Percentiles rank a stretch among this genome's conserved stretches.
Conservation (phyloP, 2,329 filamentous ascomycete species). For the Exophiala aquamarina region DNA sequence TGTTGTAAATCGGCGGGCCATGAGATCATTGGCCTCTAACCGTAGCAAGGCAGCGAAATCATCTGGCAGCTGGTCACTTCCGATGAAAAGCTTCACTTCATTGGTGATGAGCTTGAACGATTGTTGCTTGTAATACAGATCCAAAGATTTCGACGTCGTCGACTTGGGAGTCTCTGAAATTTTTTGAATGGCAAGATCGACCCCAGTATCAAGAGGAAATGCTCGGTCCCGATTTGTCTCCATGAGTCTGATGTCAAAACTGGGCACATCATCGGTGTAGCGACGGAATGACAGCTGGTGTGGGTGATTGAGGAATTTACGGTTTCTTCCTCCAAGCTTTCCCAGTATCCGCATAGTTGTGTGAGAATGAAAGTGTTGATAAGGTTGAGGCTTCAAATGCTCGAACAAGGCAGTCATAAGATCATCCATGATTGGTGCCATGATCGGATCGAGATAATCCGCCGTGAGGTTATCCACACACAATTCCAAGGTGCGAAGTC, state of each 20-base stretch:
- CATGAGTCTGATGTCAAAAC: constrained; percentile 84
- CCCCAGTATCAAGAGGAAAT: constrained; percentile 81
- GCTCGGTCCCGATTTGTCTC: constrained; percentile 86
- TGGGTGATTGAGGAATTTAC: constrained; percentile 91
- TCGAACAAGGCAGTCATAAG: constrained; percentile 97
- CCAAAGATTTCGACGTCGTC: constrained; percentile 61
- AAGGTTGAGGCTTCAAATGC: constrained; percentile 87
- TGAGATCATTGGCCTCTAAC: constrained; percentile 83
- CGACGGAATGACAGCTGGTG: constrained; percentile 79
- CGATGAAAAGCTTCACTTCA: constrained; percentile 87
- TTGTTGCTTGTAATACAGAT: constrained; percentile 89
- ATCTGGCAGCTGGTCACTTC: constrained; percentile 82
- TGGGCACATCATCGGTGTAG: constrained; percentile 83
- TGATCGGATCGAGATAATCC: constrained; percentile 96
- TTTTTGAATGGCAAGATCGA: constrained; percentile 86
- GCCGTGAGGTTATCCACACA: constrained; percentile 98
- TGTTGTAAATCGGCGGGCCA: constrained; percentile 68
- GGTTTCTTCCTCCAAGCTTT: constrained; percentile 90
- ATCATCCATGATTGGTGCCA: constrained; percentile 98
- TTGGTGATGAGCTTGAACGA: constrained; percentile 83
- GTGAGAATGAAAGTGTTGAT: constrained; percentile 96
- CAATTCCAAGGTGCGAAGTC: constrained; percentile 86
- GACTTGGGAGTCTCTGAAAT: constrained; percentile 75
- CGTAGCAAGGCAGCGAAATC: constrained; percentile 82
- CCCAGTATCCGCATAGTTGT: constrained; percentile 97